Base-by-base conservation (phyloP, 169 alveolate species). In the Plasmodium inui region DNA sequence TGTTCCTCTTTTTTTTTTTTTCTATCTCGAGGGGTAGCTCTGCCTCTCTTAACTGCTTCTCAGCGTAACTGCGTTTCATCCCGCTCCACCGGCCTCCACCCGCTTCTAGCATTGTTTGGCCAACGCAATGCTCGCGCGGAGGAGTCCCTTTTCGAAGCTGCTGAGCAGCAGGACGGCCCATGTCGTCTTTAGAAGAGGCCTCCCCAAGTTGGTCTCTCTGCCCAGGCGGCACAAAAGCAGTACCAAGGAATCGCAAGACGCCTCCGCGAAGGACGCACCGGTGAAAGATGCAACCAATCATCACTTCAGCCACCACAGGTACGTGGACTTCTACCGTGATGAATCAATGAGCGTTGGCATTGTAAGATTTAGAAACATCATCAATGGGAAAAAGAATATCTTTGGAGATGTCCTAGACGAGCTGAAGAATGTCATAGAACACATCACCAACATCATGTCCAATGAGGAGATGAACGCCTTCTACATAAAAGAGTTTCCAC, bases 291-390 rank as follows among this genome's bases (percentile, higher is more conserved):
- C 37, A 46, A 39, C 28, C 30, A 72, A 26, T 2, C 28, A 19
- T 0, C 41, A 28, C 67, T 84, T 84, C 32, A 44, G 14, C 1
- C 73, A 73, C 30, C 93, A 88, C 81, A 76, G 41, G 28, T 88
- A 57, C 41, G 89, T 88, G 67, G 94, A 88, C 30, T 88, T 88
- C 34, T 88, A 37, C 70, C 81, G 94, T 22, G 94, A 88, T 41
- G 89, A 88, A 80, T 78, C 76, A 55, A 76, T 84, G 71, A 88
- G 44, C 50, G 71, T 88, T 37, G 94, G 94, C 4, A 78, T 88
- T 10, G 46, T 88, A 76, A 61, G 88, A 0, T 88, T 88, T 78
- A 88, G 81, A 88, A 57, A 78, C 41, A 12, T 4, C n/a, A 57
- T 88, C 17, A 55, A 79, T 37, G 79, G 81, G 8, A 88, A 88